Base-by-base conservation (phyloP, 2,329 filamentous ascomycete species). In the Ophiostoma ulmi region DNA sequence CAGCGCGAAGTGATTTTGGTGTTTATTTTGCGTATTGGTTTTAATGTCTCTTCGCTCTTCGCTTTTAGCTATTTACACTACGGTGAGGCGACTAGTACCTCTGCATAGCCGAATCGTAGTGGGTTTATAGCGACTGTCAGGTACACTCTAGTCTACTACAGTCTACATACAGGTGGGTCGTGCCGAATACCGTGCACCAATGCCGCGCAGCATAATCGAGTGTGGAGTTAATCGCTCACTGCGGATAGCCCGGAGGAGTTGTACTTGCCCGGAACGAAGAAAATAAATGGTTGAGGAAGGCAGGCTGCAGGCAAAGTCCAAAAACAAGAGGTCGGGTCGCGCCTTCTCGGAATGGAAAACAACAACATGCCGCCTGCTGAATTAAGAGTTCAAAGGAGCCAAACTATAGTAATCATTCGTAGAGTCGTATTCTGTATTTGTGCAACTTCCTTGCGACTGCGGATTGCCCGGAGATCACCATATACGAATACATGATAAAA, bases 151-250 rank as follows among this genome's bases (percentile, higher is more conserved):
- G 11, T 31, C 4, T 13, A 17, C 7, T 35, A 35, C 26, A 63
- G 26, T 17, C 5, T 7, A 38, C 0, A 41, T 41, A 26, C 8
- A 39, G 7, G 63, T 65, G 63, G 35, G 11, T 22, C n/a, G 8
- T 41, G 35, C 31, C 58, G 58, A 65, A 39, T 39, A 20, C 58
- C 26, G 58, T 63, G 52, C 52, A 58, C 52, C 22, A 58, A 22
- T 22, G 52, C n/a, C 13, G 22, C 26, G 26, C 52, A 58, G 52
- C 44, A 48, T 48, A 26, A 58, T 58, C 6, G 11, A 64, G 35
- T 64, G 63, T 65, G 63, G 63, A 65, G 63, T 65, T 65, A 65
- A 65, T 65, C 63, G 63, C 63, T 67, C 65, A 67, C 64, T 44
- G 39, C 65, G 65, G 63, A 65, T 65, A 39, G 63, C 63, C 63